Conservation (phyloP, 345 rosid species). For the Citrus reticulata region DNA sequence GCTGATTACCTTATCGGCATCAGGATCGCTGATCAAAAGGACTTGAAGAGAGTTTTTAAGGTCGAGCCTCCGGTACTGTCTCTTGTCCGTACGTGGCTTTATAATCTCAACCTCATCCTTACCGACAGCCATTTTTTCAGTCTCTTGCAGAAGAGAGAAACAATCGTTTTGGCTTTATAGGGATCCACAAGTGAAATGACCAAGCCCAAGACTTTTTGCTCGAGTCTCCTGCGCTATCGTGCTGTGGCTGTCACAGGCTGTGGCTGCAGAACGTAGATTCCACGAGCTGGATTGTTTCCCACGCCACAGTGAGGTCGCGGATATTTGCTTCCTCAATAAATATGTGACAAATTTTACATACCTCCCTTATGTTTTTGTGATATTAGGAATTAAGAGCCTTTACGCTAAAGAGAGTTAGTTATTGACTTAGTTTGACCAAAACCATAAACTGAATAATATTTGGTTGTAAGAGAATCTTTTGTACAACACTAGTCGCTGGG, state of each 20-base stretch:
- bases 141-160: neutral
- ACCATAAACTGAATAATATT: too few relatives aligned
- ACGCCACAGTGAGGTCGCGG: too few relatives aligned
- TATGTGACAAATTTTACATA: too few relatives aligned
- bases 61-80: slow-evolving; percentile 64
- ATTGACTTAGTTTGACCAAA: neutral
- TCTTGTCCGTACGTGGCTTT: slow-evolving; percentile 73
- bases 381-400: neutral
- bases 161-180: neutral
- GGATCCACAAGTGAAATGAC: neutral
- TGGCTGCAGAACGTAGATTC: too few relatives aligned
- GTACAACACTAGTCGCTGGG: too few relatives aligned
- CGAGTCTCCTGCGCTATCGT: neutral
- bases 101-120: slow-evolving; percentile 43
- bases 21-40: slow-evolving; percentile 82
- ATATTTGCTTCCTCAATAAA: too few relatives aligned
- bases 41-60: slow-evolving; percentile 70
- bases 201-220: neutral
- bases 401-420: neutral
- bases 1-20: slow-evolving; percentile 67
- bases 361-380: too few relatives aligned
- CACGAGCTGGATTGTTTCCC: too few relatives aligned
- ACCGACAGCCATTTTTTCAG: slow-evolving; percentile 45
- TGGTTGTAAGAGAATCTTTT: neutral
- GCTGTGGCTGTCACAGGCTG: too few relatives aligned